Evolutionary conservation across 2,329 filamentous ascomycete species (phyloP).

Genomic region (Coniella lustricola): DNA sequence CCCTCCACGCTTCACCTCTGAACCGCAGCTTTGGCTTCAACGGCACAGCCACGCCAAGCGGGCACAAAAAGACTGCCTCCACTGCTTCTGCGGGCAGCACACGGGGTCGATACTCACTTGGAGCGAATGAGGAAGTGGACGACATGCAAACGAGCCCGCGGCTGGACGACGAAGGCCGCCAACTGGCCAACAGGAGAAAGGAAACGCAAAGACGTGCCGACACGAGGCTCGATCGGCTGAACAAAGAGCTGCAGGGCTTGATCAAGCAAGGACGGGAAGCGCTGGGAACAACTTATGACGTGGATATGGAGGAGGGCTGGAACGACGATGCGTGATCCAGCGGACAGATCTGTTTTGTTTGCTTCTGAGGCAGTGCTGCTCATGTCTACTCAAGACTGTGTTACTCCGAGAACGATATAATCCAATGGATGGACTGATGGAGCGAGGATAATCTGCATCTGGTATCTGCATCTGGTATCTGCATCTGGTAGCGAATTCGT

Average conservation of each 20-base stretch:
- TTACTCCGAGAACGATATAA: too few species aligned
- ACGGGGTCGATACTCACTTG: conserved; percentile 2
- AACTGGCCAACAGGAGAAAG: conserved; percentile 63
- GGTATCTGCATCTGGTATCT: too few species aligned
- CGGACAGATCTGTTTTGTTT: too few species aligned
- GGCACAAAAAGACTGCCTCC: conserved; percentile 41
- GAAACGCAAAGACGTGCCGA: conserved; percentile 74
- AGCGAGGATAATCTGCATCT: too few species aligned
- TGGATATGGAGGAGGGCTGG: conserved; percentile 53
- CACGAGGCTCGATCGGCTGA: conserved; percentile 70
- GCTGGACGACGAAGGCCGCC: conserved; percentile 60
- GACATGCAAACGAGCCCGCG: conserved; percentile 39
- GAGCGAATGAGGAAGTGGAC: conserved; percentile 14
- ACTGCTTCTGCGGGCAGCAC: conserved; percentile 31
- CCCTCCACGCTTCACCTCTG: conserved; percentile 20
- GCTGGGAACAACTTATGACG: conserved; percentile 65
- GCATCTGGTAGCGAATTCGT: too few species aligned
- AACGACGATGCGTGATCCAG: conserved; percentile 27
- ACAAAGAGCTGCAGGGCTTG: conserved; percentile 73
- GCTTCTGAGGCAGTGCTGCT: too few species aligned
- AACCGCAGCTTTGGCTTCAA: conserved; percentile 12
- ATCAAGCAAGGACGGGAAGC: conserved; percentile 85
- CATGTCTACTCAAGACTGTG: not conserved
- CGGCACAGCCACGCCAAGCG: conserved; percentile 12
- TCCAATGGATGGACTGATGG: too few species aligned